A percentile compares a stretch with the other conserved stretches of the same genome.
Conservation (phyloP, 202 grass and related monocot genomes). For the Sporobolus alterniflorus region DNA sequence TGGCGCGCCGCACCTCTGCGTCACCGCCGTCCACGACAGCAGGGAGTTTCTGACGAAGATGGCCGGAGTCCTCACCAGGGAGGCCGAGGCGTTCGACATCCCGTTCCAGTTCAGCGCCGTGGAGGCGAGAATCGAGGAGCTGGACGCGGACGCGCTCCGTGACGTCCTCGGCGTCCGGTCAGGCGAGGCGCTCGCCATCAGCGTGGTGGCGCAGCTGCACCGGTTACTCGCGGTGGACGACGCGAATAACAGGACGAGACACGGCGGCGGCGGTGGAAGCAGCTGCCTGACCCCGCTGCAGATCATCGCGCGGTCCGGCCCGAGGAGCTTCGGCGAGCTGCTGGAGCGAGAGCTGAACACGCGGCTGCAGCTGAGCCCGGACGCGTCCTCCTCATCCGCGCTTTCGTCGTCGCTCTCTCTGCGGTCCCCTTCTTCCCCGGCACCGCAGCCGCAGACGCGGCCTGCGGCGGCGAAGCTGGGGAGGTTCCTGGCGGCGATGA, state of each 20-base stretch:
- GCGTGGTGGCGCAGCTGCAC: conserved; percentile 58
- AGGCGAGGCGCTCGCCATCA: conserved; percentile 59
- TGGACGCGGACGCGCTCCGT: conserved; percentile 47
- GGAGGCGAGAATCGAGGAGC: conserved; percentile 37
- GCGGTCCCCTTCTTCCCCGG: not conserved
- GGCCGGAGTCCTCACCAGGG: conserved; percentile 29
- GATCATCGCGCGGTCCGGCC: conserved; percentile 40
- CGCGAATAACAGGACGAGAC: not conserved
- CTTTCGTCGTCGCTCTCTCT: not conserved
- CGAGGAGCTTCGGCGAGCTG: conserved; percentile 50
- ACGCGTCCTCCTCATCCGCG: not conserved
- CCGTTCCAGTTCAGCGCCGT: conserved; percentile 59
- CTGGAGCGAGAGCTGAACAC: conserved; percentile 50
- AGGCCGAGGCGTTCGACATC: conserved; percentile 59
- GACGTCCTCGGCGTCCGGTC: conserved; percentile 43
- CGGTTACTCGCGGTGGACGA: conserved; percentile 45
- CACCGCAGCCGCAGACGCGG: too few relatives aligned
- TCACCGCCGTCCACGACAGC: conserved; percentile 63
- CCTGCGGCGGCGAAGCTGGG: not conserved
- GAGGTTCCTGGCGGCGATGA: conserved; percentile 16
- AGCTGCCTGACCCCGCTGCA: conserved; percentile 20
- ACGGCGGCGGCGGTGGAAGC: not conserved
- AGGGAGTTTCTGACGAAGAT: conserved; percentile 44
- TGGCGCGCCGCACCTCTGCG: conserved; percentile 32
- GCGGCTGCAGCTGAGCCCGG: conserved; percentile 3